These are phyloP conservation scores for Komagataella kurtzmanii DNA, from an alignment of 805 yeast genomes.

Conservation along the genomic window DNA sequence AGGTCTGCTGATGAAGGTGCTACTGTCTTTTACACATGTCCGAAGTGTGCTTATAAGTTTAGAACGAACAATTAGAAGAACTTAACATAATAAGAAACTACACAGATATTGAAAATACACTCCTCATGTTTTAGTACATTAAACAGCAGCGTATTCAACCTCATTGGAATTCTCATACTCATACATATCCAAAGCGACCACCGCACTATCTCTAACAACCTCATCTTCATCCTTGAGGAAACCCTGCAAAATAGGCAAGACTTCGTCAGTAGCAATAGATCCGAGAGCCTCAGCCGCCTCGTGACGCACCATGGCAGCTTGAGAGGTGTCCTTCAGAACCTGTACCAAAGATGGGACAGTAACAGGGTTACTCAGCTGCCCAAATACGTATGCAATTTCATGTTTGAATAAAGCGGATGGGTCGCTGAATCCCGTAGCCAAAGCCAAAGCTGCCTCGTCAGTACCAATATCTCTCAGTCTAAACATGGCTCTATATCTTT, in stretches of 20 bases:
- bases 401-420: slow-evolving; percentile 91
- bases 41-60: slow-evolving; percentile 83
- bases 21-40: slow-evolving; percentile 94
- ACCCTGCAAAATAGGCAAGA: slow-evolving; percentile 71
- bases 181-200: slow-evolving; percentile 96
- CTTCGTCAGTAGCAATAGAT: slow-evolving; percentile 91
- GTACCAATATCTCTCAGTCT: slow-evolving; percentile 90
- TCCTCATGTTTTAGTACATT: neutral
- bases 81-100: neutral
- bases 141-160: slow-evolving; percentile 52
- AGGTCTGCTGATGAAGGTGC: slow-evolving; percentile 99
- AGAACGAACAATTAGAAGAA: slow-evolving; percentile 71
- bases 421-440: slow-evolving; percentile 83
- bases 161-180: slow-evolving; percentile 84
- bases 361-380: slow-evolving; percentile 89
- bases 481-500: slow-evolving; percentile 97
- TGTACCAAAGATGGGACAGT: slow-evolving; percentile 80
- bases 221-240: slow-evolving; percentile 71
- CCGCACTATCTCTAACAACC: slow-evolving; percentile 93
- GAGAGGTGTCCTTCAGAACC: slow-evolving; percentile 61
- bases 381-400: slow-evolving; percentile 96
- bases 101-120: neutral
- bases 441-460: slow-evolving; percentile 83
- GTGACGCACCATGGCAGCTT: slow-evolving; percentile 98
- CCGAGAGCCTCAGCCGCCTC: slow-evolving; percentile 99